These are phyloP conservation scores for Termitomyces sp. DNA, from an alignment of 768 basidiomycete species.

Conservation along the genomic window DNA sequence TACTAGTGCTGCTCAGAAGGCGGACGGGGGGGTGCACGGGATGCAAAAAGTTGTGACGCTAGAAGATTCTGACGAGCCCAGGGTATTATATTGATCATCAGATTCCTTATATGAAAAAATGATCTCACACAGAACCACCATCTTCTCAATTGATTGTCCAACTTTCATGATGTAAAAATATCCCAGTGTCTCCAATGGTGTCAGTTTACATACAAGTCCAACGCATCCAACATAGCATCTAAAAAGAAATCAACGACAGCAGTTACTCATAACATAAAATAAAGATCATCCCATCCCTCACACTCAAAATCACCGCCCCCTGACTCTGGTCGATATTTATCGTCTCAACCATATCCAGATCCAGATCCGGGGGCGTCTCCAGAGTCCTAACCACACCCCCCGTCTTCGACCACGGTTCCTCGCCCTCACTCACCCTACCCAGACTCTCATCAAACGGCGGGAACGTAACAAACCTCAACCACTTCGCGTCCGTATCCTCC, in stretches of 20 bases:
- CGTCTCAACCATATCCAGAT: slow-evolving; percentile 63
- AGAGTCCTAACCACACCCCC: slow-evolving; percentile 54
- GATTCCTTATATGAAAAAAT: too few relatives aligned
- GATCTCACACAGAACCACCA: too few relatives aligned
- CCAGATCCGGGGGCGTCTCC: slow-evolving; percentile 58
- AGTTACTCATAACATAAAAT: slow-evolving; percentile 59
- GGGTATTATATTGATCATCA: too few relatives aligned
- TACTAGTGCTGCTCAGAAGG: too few relatives aligned
- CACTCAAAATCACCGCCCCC: slow-evolving; percentile 65
- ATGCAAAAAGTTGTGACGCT: too few relatives aligned
- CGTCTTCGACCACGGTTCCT: slow-evolving; percentile 20
- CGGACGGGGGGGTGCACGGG: too few relatives aligned
- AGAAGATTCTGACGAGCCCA: too few relatives aligned
- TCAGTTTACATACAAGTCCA: neutral
- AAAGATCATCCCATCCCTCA: slow-evolving; percentile 65
- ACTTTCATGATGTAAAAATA: neutral
- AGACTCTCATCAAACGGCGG: slow-evolving; percentile 44
- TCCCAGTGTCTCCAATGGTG: neutral
- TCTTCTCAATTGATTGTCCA: too few relatives aligned
- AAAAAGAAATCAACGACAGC: neutral
- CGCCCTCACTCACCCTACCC: slow-evolving; percentile 13
- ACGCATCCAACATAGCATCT: neutral
- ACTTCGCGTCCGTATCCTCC: slow-evolving; percentile 36
- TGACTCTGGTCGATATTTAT: slow-evolving; percentile 78
- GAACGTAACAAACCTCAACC: slow-evolving; percentile 67